Evolutionary conservation across 2,329 filamentous ascomycete genomes (phyloP), one percentile per base, ranked within the genome.

Genomic region (Fusarium sp.): DNA sequence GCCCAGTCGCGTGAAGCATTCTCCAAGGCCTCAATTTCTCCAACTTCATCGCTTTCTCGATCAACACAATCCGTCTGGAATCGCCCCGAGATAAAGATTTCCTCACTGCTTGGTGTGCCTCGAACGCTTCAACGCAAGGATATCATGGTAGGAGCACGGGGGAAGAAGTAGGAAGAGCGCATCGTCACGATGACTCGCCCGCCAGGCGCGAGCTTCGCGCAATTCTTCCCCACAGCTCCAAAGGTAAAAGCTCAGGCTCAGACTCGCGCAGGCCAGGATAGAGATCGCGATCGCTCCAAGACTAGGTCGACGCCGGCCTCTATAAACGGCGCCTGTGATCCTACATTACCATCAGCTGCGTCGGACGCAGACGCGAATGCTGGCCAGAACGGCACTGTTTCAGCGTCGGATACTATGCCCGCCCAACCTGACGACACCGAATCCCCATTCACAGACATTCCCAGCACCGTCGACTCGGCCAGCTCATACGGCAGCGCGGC

Each of bases 181-280:
- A 80, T 80, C 78, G 78, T 81, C 85, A 90, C 84, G 83, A 93
- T 92, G 91, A 93, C 93, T 89, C 93, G 92, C 85, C 88, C 91
- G 79, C 86, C 90, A 77, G 84, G 85, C 81, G 91, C 91, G 84
- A 90, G 91, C 83, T 94, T 94, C 86, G 92, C 91, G 83, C 90
- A 94, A 83, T 96, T 93, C 86, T 94, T 94, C 81, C 92, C 92
- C 74, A 89, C 91, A 78, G 92, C 92, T 77, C 92, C 92, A 73
- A 89, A 85, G 79, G 84, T 86, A 83, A 88, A 82, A 79, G 81
- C 80, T 53, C 79, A 81, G 75, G 75, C 76, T 69, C 79, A 79
- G 70, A 69, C 58, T 66, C 73, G 73, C 41, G 71, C 71, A 67
- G 78, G 78, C 53, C 75, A 75, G 60, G 76, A 78, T 31, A 73